phyloP scores from a whole-genome alignment of 441 rosid species.

The Adansonia rubrostipa region DNA sequence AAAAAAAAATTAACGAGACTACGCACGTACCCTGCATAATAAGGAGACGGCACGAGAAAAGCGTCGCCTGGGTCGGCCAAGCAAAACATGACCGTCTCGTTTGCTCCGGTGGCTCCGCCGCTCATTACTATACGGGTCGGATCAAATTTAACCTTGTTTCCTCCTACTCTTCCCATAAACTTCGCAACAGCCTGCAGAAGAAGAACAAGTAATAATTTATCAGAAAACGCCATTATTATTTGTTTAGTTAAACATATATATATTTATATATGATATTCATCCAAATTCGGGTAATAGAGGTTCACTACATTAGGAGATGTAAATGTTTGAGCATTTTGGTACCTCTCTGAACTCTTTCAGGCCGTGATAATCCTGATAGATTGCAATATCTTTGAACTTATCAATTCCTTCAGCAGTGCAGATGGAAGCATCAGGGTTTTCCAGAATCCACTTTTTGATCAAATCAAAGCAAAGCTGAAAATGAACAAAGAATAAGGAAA shows the following conservation, averaged over 20 bases:
- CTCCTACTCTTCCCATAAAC: slow-evolving; percentile 55
- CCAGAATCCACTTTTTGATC: slow-evolving; percentile 51
- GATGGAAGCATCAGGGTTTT: slow-evolving; percentile 58
- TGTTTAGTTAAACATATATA: not conserved
- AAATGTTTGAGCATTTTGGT: not conserved
- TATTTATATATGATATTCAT: not conserved
- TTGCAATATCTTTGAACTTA: slow-evolving; percentile 51
- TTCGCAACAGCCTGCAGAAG: slow-evolving; percentile 49
- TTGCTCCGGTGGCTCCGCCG: slow-evolving; percentile 72
- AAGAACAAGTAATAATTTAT: not conserved
- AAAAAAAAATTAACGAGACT: too few relatives aligned
- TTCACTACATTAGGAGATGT: not conserved
- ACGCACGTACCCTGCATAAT: slow-evolving; percentile 56
- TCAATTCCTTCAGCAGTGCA: slow-evolving; percentile 58
- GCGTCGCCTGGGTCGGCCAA: slow-evolving; percentile 64
- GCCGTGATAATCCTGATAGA: slow-evolving; percentile 67
- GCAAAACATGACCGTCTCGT: slow-evolving; percentile 59
- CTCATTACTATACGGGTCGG: slow-evolving; percentile 55
- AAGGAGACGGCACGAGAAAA: slow-evolving; percentile 62
- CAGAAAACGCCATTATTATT: not conserved
- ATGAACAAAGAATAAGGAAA: not conserved
- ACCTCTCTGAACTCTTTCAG: slow-evolving; percentile 53
- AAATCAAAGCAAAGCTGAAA: slow-evolving; percentile 59
- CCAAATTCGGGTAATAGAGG: too few relatives aligned
- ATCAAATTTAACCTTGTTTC: slow-evolving; percentile 45